These are phyloP conservation scores for Nidularia sp. DNA, from an alignment of 768 basidiomycete genomes.

Conservation along the genomic window DNA sequence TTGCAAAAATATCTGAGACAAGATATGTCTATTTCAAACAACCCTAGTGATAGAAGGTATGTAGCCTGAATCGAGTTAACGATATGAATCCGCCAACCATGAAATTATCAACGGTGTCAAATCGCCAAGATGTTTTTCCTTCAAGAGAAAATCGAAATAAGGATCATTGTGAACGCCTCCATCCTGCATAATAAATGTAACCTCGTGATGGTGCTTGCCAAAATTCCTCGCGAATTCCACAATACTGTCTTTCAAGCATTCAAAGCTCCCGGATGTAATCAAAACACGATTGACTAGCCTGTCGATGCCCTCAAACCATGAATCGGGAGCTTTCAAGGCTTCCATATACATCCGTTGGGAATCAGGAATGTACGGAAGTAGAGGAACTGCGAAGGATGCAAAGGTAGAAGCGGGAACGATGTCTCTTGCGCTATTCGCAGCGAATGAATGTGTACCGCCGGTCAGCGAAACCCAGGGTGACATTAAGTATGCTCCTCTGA, in stretches of 20 bases:
- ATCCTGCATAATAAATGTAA: constrained; percentile 18
- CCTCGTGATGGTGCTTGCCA: constrained; percentile 11
- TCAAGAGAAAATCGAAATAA: constrained; percentile 18
- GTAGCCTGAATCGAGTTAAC: too few species aligned
- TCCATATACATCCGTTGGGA: constrained; percentile 21
- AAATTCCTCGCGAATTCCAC: constrained; percentile 17
- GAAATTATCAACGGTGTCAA: constrained; percentile 15
- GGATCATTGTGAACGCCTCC: constrained; percentile 29
- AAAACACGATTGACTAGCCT: constrained; percentile 25
- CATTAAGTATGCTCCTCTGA: constrained; percentile 21
- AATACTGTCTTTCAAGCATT: constrained; percentile 29
- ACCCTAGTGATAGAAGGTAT: too few species aligned
- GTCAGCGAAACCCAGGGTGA: constrained; percentile 27
- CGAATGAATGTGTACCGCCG: constrained; percentile 14
- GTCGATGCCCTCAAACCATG: constrained; percentile 27
- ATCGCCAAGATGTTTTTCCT: constrained; percentile 11
- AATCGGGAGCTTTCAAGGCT: constrained; percentile 20
- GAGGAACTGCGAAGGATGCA: constrained; percentile 6
- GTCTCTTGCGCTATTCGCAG: constrained; percentile 20
- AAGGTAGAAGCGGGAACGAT: constrained; percentile 7
- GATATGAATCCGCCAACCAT: constrained; percentile 8
- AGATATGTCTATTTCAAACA: too few species aligned
- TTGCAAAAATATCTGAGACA: too few species aligned
- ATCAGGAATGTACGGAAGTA: constrained; percentile 16
- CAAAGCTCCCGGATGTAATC: constrained; percentile 28